Evolutionary conservation across 2,329 filamentous ascomycete species (phyloP).

Genomic region (Arthrinium puccinioides): DNA sequence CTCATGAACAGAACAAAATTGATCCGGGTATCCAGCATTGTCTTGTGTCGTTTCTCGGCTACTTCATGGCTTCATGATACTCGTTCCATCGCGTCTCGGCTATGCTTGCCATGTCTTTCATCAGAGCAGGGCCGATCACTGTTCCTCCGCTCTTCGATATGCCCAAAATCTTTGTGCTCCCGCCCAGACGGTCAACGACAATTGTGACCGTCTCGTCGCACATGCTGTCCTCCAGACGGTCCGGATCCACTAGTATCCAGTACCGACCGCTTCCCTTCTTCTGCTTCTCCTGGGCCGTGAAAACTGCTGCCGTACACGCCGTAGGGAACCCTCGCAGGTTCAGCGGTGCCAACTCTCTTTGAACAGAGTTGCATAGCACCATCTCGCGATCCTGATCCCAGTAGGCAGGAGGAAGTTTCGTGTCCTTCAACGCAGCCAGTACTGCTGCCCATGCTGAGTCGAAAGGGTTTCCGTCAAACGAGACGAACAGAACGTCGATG

Average conservation of each 20-base stretch:
- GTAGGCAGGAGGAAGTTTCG: constrained; percentile 67
- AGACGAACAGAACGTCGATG: constrained; percentile 91
- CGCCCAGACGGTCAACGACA: constrained; percentile 60
- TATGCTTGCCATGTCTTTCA: constrained; percentile 51
- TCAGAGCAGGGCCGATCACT: constrained; percentile 54
- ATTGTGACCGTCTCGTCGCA: constrained; percentile 80
- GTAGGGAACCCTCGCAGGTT: constrained; percentile 62
- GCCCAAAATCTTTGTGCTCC: constrained; percentile 51
- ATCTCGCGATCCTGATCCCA: constrained; percentile 80
- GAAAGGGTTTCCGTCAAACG: constrained; percentile 84
- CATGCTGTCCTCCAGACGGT: constrained; percentile 80
- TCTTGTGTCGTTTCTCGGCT: constrained; percentile 7
- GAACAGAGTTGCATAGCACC: constrained; percentile 62
- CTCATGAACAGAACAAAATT: background rate
- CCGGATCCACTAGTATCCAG: constrained; percentile 84
- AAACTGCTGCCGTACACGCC: constrained; percentile 71
- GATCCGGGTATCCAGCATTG: background rate
- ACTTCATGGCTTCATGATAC: constrained; percentile 37
- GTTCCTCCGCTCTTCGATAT: constrained; percentile 82
- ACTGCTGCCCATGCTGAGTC: constrained; percentile 85
- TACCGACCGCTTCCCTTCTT: constrained; percentile 37
- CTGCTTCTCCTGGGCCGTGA: constrained; percentile 55
- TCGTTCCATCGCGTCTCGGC: constrained; percentile 60
- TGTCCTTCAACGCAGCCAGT: constrained; percentile 72
- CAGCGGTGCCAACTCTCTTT: constrained; percentile 45